These are phyloP conservation scores for Glomus cerebriforme DNA, from an alignment of 192 early-diverging fungal genomes.

Conservation along the genomic window DNA sequence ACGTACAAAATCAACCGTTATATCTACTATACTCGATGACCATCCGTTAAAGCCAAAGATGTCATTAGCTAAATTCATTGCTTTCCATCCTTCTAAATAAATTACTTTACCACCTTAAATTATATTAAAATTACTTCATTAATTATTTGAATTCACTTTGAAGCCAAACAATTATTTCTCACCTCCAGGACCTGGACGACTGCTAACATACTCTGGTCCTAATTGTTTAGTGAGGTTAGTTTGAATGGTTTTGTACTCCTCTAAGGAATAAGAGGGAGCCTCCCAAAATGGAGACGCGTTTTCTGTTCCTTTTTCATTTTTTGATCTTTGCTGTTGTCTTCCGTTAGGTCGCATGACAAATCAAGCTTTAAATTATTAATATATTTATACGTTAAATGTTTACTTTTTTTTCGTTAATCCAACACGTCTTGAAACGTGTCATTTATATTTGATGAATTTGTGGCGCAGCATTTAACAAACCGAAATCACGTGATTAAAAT, in stretches of 20 bases:
- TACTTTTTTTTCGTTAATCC: too few species aligned
- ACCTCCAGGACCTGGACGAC: background rate
- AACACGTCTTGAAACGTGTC: too few species aligned
- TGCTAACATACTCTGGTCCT: background rate
- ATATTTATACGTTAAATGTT: too few species aligned
- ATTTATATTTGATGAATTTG: too few species aligned
- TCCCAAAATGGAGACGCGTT: background rate
- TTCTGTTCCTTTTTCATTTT: background rate
- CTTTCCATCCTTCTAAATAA: conserved; percentile 85
- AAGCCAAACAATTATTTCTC: background rate
- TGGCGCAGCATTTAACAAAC: too few species aligned
- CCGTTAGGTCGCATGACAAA: background rate
- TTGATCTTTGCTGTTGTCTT: background rate
- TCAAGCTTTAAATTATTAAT: too few species aligned
- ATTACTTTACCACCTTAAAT: conserved; percentile 51
- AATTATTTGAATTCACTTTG: background rate
- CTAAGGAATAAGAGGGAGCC: background rate
- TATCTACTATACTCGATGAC: conserved; percentile 71
- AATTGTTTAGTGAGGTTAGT: background rate
- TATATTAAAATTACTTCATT: background rate
- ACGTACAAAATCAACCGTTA: conserved; percentile 76
- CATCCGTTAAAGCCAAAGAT: conserved; percentile 97
- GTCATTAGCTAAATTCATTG: conserved; percentile 86
- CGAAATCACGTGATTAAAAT: too few species aligned
- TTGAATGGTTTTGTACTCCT: background rate